Percentiles rank a stretch among this genome's conserved stretches.
Evolutionary conservation across 2,329 filamentous ascomycete genomes (phyloP).

Genomic region (Alternaria sp.): DNA sequence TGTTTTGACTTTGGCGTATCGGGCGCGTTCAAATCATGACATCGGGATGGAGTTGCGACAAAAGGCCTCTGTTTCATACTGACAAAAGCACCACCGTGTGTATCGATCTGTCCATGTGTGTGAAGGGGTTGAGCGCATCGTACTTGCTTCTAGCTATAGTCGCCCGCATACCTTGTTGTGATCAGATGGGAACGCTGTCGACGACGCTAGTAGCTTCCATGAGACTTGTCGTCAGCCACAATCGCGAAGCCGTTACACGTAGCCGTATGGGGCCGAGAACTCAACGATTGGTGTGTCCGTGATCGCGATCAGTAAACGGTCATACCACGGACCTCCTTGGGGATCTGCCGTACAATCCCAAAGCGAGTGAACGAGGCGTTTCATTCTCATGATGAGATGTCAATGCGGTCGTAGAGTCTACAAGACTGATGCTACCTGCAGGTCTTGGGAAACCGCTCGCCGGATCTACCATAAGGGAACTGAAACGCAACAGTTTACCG

Average conservation of each 20-base stretch:
- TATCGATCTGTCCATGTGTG: too few species aligned
- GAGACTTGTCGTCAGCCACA: neutral
- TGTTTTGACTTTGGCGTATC: neutral
- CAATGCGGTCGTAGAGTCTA: neutral
- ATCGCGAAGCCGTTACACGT: neutral
- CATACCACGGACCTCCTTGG: neutral
- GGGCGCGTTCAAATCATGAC: neutral
- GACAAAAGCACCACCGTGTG: neutral
- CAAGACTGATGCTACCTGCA: neutral
- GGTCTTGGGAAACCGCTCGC: neutral
- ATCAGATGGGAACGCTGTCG: neutral
- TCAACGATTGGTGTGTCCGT: neutral
- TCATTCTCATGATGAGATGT: neutral
- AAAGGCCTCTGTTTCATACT: neutral
- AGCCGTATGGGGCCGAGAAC: neutral
- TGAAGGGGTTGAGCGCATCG: neutral
- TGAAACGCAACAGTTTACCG: neutral
- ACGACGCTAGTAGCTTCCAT: neutral
- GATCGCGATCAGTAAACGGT: neutral
- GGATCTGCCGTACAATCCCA: neutral
- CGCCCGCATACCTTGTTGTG: neutral
- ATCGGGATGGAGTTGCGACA: neutral
- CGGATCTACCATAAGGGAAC: neutral
- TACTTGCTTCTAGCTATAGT: neutral
- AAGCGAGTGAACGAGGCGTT: neutral